A percentile compares a stretch with the other conserved stretches of the same genome.
These are phyloP conservation scores for Antrodiella citrinella DNA, from an alignment of 768 basidiomycete species.

Conservation along the genomic window DNA sequence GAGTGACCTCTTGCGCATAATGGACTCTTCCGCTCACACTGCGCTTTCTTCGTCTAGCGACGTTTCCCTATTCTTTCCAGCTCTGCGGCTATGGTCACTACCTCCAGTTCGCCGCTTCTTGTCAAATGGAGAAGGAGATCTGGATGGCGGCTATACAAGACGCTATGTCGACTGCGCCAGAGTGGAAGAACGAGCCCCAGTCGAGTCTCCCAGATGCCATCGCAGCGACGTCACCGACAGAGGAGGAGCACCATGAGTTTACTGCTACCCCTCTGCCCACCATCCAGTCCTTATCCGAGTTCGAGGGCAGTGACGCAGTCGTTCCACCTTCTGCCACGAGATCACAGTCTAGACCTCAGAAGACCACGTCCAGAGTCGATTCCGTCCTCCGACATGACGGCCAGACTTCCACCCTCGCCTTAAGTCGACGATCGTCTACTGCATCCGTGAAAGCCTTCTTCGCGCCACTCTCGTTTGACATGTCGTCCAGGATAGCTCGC, in stretches of 20 bases:
- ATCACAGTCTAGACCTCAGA: slow-evolving; percentile 2
- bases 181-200: slow-evolving; percentile 54
- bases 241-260: slow-evolving; percentile 12
- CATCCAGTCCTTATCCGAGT: slow-evolving; percentile 24
- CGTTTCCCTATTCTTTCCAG: slow-evolving; percentile 71
- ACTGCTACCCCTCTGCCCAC: slow-evolving; percentile 18
- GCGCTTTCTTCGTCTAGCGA: slow-evolving; percentile 35
- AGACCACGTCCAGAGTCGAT: slow-evolving; percentile 14
- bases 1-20: slow-evolving; percentile 23
- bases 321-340: neutral
- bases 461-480: slow-evolving; percentile 40
- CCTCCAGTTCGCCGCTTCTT: slow-evolving; percentile 83
- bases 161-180: slow-evolving; percentile 32
- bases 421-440: slow-evolving; percentile 50
- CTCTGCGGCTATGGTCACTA: slow-evolving; percentile 60
- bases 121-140: slow-evolving; percentile 74
- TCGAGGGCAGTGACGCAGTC: slow-evolving; percentile 13
- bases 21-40: neutral
- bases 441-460: slow-evolving; percentile 57
- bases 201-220: slow-evolving; percentile 46
- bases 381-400: slow-evolving; percentile 10
- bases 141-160: slow-evolving; percentile 71
- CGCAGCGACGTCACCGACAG: slow-evolving; percentile 27
- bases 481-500: slow-evolving; percentile 57
- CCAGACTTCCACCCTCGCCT: slow-evolving; percentile 27